Conservation (phyloP, 345 rosid species). For the Citrus reticulata region DNA sequence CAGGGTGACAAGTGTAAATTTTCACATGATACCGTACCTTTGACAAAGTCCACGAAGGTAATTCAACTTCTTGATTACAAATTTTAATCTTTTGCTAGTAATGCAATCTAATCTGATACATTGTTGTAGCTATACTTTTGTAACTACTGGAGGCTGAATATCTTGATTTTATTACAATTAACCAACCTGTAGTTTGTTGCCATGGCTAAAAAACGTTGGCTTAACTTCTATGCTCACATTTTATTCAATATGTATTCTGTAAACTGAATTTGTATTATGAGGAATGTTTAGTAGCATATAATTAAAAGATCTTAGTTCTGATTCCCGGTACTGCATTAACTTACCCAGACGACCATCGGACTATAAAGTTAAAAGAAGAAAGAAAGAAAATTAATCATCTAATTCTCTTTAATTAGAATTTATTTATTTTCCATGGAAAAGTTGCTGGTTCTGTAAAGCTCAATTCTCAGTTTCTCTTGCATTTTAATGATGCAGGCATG, state of each 20-base stretch:
- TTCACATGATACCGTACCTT: slow-evolving; percentile 76
- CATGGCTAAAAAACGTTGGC: not conserved
- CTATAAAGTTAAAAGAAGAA: not conserved
- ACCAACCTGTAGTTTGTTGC: not conserved
- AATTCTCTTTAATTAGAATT: not conserved
- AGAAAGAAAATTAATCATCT: not conserved
- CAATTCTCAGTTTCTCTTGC: not conserved
- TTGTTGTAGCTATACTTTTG: not conserved
- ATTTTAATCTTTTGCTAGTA: not conserved
- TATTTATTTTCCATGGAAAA: not conserved
- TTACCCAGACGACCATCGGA: not conserved
- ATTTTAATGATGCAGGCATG: slow-evolving; percentile 71
- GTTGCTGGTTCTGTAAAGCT: not conserved
- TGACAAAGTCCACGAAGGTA: slow-evolving; percentile 64
- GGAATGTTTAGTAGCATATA: not conserved
- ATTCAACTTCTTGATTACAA: slow-evolving; percentile 6
- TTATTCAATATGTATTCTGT: not conserved
- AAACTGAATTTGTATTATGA: not conserved
- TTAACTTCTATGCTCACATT: not conserved
- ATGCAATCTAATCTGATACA: not conserved
- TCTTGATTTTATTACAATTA: not conserved
- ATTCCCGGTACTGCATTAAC: not conserved
- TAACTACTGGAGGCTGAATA: not conserved
- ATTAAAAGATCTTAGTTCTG: not conserved
- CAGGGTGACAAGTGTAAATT: slow-evolving; percentile 87